Base-by-base conservation (phyloP, 2,329 filamentous ascomycete species). In the Phaeosphaeria sp. region DNA sequence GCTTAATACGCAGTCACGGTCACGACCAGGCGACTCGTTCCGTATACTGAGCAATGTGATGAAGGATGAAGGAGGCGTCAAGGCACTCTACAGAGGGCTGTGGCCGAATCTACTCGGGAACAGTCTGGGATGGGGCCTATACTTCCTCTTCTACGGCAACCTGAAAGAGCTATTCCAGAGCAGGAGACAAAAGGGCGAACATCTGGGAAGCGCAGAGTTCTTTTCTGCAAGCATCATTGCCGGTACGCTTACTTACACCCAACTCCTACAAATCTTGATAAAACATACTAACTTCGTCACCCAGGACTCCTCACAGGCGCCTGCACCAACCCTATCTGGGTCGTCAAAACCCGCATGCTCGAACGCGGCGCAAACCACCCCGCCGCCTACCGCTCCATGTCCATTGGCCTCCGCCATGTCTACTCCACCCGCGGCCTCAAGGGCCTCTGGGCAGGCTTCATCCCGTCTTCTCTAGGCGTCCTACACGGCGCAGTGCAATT, bases 281-380 rank as follows among this genome's bases (percentile, higher is more conserved):
- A 13, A 13, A 7, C 30, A 36, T 36, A 36, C 11, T 36, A 36
- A 36, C 15, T 21, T 42, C 15, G 3, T 24, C 72, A 30, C n/a
- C 18, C 24, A 74, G 93, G 94, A 27, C 82, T 90, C 18, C 77
- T 91, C 42, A 96, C 93, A 1, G 90, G 93, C 44, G 80, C 91
- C 27, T 83, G 94, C 64, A 98, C 95, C 27, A 98, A 98, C 75
- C 95, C 95, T 2, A 89, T 99, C 68, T 99, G 95, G 95, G 95
- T 99, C 2, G 88, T 99, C 76, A 98, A 98, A 82, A 98, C 94
- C 8, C 90, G 95, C 62, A 98, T 99, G 93, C 83, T 98, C 22
- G 92, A 93, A 27, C 93, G 91, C 3, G 91, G 95, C 65, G 86
- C 87, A 49, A 83, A 86, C 53, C 84, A 87, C 6, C 86, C 84